Conservation (phyloP, 1,139 yeast genomes). For the Tardiomyces digboiensis region DNA sequence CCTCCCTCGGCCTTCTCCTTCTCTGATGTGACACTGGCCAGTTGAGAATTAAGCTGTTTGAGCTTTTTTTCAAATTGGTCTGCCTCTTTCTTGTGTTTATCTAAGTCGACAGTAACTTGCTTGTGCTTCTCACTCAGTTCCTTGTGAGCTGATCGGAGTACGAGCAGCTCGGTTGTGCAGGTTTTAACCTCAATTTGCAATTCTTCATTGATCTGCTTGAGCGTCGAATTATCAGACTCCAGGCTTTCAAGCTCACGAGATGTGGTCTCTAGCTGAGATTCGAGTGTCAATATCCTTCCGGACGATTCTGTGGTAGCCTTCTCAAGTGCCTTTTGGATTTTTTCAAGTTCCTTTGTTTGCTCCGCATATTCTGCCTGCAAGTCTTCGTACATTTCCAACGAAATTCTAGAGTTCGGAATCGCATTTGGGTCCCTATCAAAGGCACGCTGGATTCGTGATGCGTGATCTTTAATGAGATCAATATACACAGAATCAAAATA, state of each 20-base stretch:
- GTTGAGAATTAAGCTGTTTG: conserved; percentile 29
- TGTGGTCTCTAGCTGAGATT: conserved; percentile 10
- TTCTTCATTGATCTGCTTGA: not conserved
- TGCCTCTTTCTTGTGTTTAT: conserved; percentile 10
- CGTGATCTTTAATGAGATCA: conserved; percentile 58
- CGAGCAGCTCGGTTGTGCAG: conserved; percentile 5
- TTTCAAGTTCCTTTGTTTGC: conserved; percentile 26
- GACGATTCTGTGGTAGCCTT: conserved; percentile 3
- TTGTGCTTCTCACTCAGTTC: conserved; percentile 9
- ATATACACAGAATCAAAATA: conserved; percentile 62
- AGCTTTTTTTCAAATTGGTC: conserved; percentile 25
- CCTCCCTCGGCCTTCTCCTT: conserved; percentile 77
- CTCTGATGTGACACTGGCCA: conserved; percentile 33
- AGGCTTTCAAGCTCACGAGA: conserved; percentile 7
- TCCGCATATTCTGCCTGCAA: conserved; percentile 36
- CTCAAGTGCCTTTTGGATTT: conserved; percentile 14
- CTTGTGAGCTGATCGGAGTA: conserved; percentile 10
- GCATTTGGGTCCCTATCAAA: conserved; percentile 63
- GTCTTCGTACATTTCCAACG: conserved; percentile 64
- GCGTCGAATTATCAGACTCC: conserved; percentile 4
- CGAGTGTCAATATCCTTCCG: conserved; percentile 2
- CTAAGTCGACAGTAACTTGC: conserved; percentile 9
- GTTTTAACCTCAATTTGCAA: conserved; percentile 1
- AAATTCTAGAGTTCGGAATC: conserved; percentile 59
- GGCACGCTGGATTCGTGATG: conserved; percentile 57